Conservation (phyloP, 306 rosid species). For the Prunus fruticosa region DNA sequence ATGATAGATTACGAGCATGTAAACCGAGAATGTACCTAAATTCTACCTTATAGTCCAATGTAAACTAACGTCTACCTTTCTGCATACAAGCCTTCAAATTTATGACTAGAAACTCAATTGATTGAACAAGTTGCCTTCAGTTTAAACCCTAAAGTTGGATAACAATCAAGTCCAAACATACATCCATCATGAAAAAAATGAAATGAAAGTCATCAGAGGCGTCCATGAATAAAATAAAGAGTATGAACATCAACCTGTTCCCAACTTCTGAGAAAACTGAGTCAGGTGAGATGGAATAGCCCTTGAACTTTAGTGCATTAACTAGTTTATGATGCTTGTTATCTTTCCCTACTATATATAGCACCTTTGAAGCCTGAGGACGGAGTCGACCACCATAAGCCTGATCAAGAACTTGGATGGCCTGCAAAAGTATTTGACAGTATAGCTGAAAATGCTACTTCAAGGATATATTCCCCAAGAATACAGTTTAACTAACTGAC, state of each 20-base stretch:
- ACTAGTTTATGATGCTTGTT: slow-evolving; percentile 36
- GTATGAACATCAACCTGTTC: slow-evolving; percentile 42
- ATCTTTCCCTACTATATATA: slow-evolving; percentile 47
- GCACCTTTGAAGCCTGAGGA: slow-evolving; percentile 33
- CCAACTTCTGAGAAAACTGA: slow-evolving; percentile 23
- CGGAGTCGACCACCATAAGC: slow-evolving; percentile 22
- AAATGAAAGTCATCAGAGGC: background rate
- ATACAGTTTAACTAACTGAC: background rate
- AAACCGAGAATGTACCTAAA: background rate
- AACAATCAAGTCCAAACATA: too few relatives aligned
- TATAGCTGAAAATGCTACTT: background rate
- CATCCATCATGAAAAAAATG: too few relatives aligned
- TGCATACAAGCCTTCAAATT: background rate
- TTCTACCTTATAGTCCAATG: background rate
- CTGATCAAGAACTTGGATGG: slow-evolving; percentile 39
- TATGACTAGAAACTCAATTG: background rate
- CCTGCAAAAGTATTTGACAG: slow-evolving; percentile 38
- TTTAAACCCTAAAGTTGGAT: background rate
- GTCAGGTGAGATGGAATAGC: slow-evolving; percentile 33
- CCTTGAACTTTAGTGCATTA: slow-evolving; percentile 42
- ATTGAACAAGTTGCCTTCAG: background rate
- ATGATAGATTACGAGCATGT: too few relatives aligned
- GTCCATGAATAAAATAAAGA: background rate
- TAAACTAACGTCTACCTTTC: background rate
- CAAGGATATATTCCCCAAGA: background rate